Conservation (phyloP, 176 grass and related monocot species). For the Carex kokanica region DNA sequence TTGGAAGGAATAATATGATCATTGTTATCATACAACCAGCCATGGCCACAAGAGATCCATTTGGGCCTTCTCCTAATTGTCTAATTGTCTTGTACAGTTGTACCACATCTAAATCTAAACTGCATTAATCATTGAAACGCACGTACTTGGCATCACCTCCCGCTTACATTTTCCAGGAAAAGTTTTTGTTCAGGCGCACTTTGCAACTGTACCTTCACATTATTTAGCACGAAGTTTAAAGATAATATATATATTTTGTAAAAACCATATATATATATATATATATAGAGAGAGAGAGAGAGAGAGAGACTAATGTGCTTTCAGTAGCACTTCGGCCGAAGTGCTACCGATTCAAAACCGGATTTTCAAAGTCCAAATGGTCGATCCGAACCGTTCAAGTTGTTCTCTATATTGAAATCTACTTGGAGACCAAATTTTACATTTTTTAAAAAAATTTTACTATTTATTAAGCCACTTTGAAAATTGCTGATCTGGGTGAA, state of each 20-base stretch:
- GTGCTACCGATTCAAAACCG: too few species aligned
- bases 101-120: background rate
- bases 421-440: too few species aligned
- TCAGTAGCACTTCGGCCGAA: too few species aligned
- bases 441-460: too few species aligned
- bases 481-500: too few species aligned
- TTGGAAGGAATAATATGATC: background rate
- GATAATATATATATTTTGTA: background rate
- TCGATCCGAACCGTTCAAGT: too few species aligned
- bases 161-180: background rate
- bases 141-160: background rate
- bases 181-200: background rate
- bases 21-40: background rate
- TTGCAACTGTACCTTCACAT: background rate
- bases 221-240: background rate
- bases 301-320: too few species aligned
- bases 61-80: background rate
- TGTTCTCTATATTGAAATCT: too few species aligned
- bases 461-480: too few species aligned
- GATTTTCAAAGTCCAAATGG: too few species aligned
- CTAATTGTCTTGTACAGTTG: background rate
- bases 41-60: conserved; percentile 8
- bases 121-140: conserved; percentile 2
- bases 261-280: background rate
- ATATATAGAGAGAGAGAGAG: too few species aligned